These are phyloP conservation scores for Aureobasidium sp. DNA, from an alignment of 2,329 filamentous ascomycete species.

Conservation along the genomic window DNA sequence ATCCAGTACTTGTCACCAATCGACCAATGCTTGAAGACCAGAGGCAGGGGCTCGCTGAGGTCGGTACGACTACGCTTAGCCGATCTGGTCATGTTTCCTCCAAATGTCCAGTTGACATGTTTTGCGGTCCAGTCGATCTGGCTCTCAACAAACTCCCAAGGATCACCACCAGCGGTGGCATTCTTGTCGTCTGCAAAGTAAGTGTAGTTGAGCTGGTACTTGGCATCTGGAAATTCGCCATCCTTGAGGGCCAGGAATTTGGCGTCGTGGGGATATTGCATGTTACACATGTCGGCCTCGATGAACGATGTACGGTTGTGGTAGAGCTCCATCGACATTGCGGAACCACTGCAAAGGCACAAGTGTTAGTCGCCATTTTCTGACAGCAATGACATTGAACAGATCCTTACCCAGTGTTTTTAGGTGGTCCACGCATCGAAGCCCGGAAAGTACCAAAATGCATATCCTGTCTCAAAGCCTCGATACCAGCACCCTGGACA, in stretches of 20 bases:
- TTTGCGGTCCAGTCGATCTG: constrained; percentile 43
- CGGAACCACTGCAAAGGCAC: constrained; percentile 30
- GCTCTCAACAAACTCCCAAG: constrained; percentile 42
- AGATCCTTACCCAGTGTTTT: constrained; percentile 6
- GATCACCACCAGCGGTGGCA: constrained; percentile 29
- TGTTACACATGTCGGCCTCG: constrained; percentile 42
- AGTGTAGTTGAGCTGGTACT: constrained; percentile 39
- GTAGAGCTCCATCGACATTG: constrained; percentile 40
- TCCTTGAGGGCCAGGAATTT: constrained; percentile 35
- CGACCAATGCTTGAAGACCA: constrained; percentile 45
- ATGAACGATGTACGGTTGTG: constrained; percentile 40
- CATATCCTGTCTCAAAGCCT: constrained; percentile 40
- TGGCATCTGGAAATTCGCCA: constrained; percentile 32
- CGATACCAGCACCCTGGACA: constrained; percentile 39
- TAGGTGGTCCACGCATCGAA: constrained; percentile 29
- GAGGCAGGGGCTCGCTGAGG: constrained; percentile 36
- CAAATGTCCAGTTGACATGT: constrained; percentile 38
- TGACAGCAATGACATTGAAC: no score
- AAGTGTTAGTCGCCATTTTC: not conserved
- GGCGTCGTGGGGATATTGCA: constrained; percentile 32
- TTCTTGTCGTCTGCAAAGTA: constrained; percentile 1
- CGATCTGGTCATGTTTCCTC: constrained; percentile 30
- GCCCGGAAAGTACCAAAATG: constrained; percentile 43
- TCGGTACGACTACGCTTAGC: constrained; percentile 31
- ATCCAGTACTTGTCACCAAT: constrained; percentile 39